Evolutionary conservation across 1,284 basidiomycete genomes (phyloP).

Genomic region (Taiwanofungus camphoratus): DNA sequence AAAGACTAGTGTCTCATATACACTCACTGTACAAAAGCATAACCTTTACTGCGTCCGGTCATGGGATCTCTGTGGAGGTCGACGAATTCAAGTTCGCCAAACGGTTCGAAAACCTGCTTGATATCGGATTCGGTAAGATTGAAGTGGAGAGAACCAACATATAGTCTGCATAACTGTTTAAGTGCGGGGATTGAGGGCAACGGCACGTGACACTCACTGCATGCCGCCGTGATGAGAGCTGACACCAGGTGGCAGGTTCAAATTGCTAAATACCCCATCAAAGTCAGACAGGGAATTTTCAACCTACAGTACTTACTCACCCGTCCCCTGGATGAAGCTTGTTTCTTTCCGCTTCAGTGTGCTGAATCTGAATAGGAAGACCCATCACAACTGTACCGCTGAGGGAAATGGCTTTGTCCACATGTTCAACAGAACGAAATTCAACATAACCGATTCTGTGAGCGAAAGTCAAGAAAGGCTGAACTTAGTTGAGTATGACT

Average conservation of each 20-base stretch:
- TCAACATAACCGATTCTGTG: constrained; percentile 92
- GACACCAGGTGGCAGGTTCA: constrained; percentile 74
- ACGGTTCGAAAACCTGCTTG: constrained; percentile 97
- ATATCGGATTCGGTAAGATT: constrained; percentile 95
- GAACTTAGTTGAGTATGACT: not conserved
- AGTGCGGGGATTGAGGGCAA: no score
- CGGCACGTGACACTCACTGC: constrained; percentile 48
- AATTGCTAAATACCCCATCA: constrained; percentile 51
- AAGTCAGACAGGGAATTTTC: constrained; percentile 6
- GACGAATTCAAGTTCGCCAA: constrained; percentile 96
- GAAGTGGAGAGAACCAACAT: constrained; percentile 95
- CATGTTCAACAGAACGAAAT: constrained; percentile 83
- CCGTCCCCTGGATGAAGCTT: constrained; percentile 80
- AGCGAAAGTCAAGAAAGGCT: not conserved
- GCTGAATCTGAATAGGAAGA: constrained; percentile 92
- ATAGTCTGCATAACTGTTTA: no score
- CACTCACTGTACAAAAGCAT: constrained; percentile 92
- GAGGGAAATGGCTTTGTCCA: constrained; percentile 85
- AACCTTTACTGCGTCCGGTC: constrained; percentile 95
- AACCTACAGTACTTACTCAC: constrained; percentile 36
- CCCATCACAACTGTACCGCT: constrained; percentile 97
- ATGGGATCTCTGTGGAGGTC: constrained; percentile 92
- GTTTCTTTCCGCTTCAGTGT: constrained; percentile 95
- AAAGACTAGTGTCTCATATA: not conserved
- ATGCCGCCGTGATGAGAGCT: constrained; percentile 72